Base-by-base conservation (phyloP, 768 basidiomycete genomes). In the Ephemerocybe angulata region DNA sequence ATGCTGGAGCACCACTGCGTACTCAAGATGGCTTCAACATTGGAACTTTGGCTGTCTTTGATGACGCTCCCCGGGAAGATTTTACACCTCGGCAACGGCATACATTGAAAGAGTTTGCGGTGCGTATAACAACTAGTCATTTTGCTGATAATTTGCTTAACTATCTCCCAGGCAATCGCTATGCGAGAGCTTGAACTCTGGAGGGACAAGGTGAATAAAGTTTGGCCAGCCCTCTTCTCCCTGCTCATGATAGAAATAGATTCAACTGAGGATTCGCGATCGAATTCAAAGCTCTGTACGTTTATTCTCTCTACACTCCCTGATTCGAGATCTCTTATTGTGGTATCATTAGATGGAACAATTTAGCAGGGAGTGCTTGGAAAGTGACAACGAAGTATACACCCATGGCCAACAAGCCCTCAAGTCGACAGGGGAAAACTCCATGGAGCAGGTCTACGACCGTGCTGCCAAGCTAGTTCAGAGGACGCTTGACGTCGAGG, bases 111-210 rank as follows among this genome's bases (percentile, higher is more conserved):
- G 95, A 97, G 69, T 97, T 97, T 64, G 94, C 95, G 54, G 76
- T 76, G 47, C 38, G 75, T 66, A 37, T 64, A 27, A 52, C 30
- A 19, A 5, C 17, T 24, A 15, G 3, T n/a, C 33, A 10, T 50
- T 54, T 52, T n/a, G n/a, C 4, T 35, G 13, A 11, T 19, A 44
- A 5, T 19, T 25, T n/a, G 25, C 24, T 53, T 25, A 31, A 31
- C 47, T 43, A 50, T 77, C 77, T 5, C 17, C 22, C 53, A 78
- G 76, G 92, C 90, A 2, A 86, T 98, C 53, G 87, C 87, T 17
- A 91, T 97, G 87, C 83, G 95, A 31, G 95, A 98, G 69, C 85
- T 98, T 85, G 95, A 97, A 66, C 74, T 97, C 2, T 97, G 93
- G 93, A 76, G 87, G 56, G 94, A 97, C 68, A 96, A 97, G 78